phyloP scores from a whole-genome alignment of 2,329 filamentous ascomycete species.

The Phaeosphaeriaceae sp. region DNA sequence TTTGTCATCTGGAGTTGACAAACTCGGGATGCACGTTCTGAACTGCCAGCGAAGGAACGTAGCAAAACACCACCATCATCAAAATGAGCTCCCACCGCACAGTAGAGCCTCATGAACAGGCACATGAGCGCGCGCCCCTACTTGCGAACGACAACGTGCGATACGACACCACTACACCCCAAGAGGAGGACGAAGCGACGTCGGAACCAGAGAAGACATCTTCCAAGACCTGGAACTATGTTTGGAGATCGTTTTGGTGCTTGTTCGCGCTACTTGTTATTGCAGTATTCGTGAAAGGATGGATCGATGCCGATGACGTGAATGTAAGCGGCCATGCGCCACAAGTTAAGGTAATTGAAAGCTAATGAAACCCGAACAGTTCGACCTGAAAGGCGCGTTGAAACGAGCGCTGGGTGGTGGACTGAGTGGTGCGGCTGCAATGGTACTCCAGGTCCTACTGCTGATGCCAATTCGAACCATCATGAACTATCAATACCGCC shows the following conservation, averaged over 20 bases:
- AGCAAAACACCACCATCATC: not conserved
- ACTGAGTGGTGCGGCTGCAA: slow-evolving; percentile 37
- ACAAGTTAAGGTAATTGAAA: not conserved
- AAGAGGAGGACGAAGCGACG: slow-evolving; percentile 9
- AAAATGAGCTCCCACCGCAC: not conserved
- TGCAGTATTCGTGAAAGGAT: slow-evolving; percentile 33
- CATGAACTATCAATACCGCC: slow-evolving; percentile 43
- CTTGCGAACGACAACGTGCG: slow-evolving; percentile 16
- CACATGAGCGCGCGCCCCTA: slow-evolving; percentile 32
- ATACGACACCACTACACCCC: slow-evolving; percentile 3
- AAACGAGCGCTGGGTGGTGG: slow-evolving; percentile 38
- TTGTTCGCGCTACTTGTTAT: slow-evolving; percentile 20
- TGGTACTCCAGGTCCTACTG: slow-evolving; percentile 38
- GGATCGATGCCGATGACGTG: slow-evolving; percentile 37
- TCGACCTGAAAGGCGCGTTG: slow-evolving; percentile 34
- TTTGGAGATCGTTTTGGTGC: slow-evolving; percentile 22
- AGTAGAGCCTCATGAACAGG: not conserved
- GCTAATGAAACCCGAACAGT: slow-evolving; percentile 11
- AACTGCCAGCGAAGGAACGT: not conserved
- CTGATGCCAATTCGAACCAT: slow-evolving; percentile 40
- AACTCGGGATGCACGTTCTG: not conserved
- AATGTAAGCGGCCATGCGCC: slow-evolving; percentile 17
- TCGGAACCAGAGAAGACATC: slow-evolving; percentile 18
- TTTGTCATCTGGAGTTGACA: not conserved
- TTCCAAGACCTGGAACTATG: slow-evolving; percentile 22